Percentiles rank a stretch among this genome's conserved stretches.
phyloP scores from a whole-genome alignment of 352 stramenopile genomes.

The Phytophthora vignae region DNA sequence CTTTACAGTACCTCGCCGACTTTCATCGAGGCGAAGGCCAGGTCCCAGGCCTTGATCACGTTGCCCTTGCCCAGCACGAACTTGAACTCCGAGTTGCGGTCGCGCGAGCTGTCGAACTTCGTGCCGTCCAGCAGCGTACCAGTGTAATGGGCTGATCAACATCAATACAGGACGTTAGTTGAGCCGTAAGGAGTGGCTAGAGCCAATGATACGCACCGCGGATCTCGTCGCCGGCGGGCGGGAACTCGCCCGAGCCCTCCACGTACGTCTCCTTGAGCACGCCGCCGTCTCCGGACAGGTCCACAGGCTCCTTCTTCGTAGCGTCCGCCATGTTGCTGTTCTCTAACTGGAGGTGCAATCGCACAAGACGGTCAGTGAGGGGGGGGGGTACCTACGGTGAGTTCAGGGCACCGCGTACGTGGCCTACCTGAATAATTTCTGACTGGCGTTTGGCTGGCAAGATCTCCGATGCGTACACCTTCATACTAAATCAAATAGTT shows the following conservation, averaged over 20 bases:
- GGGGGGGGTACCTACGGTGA: too few species aligned
- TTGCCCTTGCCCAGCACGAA: slow-evolving; percentile 90
- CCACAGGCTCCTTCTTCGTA: slow-evolving; percentile 52
- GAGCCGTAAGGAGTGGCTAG: slow-evolving; percentile 2
- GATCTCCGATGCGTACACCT: neutral
- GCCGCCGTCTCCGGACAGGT: slow-evolving; percentile 90
- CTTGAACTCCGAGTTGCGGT: slow-evolving; percentile 89
- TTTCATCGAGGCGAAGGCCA: slow-evolving; percentile 95
- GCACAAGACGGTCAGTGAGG: neutral
- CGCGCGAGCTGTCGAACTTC: slow-evolving; percentile 95
- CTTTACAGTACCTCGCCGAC: slow-evolving; percentile 83
- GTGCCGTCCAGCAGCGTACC: slow-evolving; percentile 94
- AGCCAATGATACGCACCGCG: slow-evolving; percentile 49
- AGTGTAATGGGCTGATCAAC: slow-evolving; percentile 93
- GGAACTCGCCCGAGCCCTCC: slow-evolving; percentile 87
- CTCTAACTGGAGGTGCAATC: slow-evolving; percentile 6
- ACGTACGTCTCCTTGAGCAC: slow-evolving; percentile 93
- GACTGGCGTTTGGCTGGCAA: neutral
- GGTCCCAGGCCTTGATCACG: slow-evolving; percentile 91
- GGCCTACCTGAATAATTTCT: slow-evolving; percentile 9
- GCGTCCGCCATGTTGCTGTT: slow-evolving; percentile 45
- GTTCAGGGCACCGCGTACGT: neutral
- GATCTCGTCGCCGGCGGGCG: slow-evolving; percentile 84
- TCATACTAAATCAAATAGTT: too few species aligned
- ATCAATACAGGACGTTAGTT: neutral